Conservation (phyloP, 139 green algal genomes). For the Picochlorum sp. region DNA sequence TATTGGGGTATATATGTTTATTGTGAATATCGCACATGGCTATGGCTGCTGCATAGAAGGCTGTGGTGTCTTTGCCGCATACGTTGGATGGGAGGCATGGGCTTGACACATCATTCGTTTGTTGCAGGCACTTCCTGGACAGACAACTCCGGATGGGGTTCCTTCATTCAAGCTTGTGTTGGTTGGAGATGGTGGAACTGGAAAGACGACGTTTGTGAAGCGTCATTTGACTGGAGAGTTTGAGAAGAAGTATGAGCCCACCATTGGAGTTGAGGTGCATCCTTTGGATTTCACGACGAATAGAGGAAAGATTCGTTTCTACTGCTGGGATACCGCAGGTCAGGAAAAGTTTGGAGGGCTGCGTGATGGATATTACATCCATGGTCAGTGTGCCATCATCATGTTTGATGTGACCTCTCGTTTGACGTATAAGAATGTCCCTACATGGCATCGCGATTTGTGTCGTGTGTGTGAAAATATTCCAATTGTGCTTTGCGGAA, state of each 20-base stretch:
- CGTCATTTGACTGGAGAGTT: conserved; percentile 98
- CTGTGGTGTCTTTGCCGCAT: not conserved
- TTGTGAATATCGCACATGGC: no score
- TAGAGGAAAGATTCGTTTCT: conserved; percentile 93
- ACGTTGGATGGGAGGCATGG: not conserved
- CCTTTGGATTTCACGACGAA: conserved; percentile 99
- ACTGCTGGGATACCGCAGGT: conserved; percentile 99
- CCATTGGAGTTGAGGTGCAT: conserved; percentile 98
- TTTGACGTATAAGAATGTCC: conserved; percentile 99
- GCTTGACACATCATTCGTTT: not conserved
- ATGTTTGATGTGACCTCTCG: conserved; percentile 99
- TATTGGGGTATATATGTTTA: no score
- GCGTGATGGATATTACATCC: conserved; percentile 98
- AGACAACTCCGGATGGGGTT: conserved; percentile 63
- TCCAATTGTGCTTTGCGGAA: conserved; percentile 98
- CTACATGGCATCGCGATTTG: conserved; percentile 97
- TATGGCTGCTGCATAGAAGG: no score
- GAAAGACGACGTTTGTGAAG: conserved; percentile 98
- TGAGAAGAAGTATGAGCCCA: conserved; percentile 99
- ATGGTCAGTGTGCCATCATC: conserved; percentile 99
- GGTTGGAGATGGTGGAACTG: conserved; percentile 95
- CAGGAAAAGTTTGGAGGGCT: conserved; percentile 98
- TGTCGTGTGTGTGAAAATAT: conserved; percentile 99
- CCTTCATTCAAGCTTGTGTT: conserved; percentile 97
- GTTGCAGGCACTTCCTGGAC: conserved; percentile 58